Percentiles rank a stretch among this genome's conserved stretches.
Conservation (phyloP, 495 filamentous ascomycete genomes). For the Aspergillus homomorphus region DNA sequence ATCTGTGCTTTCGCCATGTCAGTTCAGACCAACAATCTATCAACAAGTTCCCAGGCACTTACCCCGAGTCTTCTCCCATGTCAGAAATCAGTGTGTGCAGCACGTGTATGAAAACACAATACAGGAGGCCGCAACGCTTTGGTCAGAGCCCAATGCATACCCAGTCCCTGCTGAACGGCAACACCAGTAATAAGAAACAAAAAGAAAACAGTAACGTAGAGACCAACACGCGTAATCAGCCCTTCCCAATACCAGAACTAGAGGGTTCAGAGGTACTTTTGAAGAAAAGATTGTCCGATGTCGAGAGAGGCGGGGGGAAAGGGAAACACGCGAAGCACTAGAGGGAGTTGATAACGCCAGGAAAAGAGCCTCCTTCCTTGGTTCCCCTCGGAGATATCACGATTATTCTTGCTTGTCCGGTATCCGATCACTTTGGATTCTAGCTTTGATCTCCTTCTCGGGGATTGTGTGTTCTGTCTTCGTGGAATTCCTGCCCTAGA, state of each 20-base stretch:
- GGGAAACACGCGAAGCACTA: background rate
- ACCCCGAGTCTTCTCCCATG: background rate
- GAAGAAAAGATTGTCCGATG: background rate
- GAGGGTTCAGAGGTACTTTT: background rate
- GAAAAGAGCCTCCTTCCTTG: background rate
- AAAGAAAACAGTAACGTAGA: background rate
- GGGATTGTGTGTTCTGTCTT: background rate
- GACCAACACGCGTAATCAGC: background rate
- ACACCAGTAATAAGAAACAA: background rate
- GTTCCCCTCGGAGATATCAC: background rate
- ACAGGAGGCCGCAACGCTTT: background rate
- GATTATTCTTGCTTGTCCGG: background rate
- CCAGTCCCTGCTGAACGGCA: background rate
- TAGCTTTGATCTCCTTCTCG: background rate
- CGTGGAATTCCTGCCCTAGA: background rate
- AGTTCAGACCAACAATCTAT: background rate
- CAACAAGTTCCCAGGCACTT: background rate
- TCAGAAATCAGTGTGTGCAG: background rate
- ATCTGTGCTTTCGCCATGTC: background rate
- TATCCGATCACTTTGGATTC: background rate
- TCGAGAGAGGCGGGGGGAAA: background rate
- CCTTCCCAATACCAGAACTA: background rate
- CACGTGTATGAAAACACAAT: background rate
- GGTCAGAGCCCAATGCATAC: background rate
- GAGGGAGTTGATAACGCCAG: background rate